phyloP scores from a whole-genome alignment of 208 protist species.

The Blechomonas ayalai region DNA sequence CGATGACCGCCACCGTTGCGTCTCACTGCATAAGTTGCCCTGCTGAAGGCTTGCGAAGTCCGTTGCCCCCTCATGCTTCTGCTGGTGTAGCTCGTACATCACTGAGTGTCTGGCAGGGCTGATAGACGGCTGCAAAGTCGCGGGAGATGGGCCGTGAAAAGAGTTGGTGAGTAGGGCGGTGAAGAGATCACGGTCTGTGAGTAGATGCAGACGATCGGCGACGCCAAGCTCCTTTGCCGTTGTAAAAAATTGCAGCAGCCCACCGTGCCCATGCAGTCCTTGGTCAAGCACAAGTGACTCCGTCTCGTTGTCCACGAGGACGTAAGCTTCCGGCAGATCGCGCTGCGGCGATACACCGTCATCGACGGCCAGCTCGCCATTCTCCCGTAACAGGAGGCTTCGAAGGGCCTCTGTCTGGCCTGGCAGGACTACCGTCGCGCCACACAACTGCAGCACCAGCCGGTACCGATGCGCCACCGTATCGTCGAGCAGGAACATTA shows the following conservation, averaged over 20 bases:
- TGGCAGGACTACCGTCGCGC: constrained; percentile 18
- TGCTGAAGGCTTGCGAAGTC: constrained; percentile 4
- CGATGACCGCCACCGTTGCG: neutral
- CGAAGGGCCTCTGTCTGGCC: constrained; percentile 17
- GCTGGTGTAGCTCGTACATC: constrained; percentile 1
- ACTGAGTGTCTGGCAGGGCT: too few species aligned
- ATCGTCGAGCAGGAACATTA: constrained; percentile 51
- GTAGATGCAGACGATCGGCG: constrained; percentile 19
- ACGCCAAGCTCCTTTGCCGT: constrained; percentile 7
- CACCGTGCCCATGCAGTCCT: constrained; percentile 12
- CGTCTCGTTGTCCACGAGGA: constrained; percentile 44
- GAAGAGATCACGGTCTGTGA: constrained; percentile 35
- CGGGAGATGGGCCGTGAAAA: too few species aligned
- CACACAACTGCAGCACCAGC: constrained; percentile 20
- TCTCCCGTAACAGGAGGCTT: constrained; percentile 13
- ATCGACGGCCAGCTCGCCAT: neutral
- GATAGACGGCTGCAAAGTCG: too few species aligned
- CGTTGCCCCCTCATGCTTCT: neutral
- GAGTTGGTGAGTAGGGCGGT: constrained; percentile 30
- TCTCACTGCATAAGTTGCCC: neutral
- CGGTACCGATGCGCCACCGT: constrained; percentile 31
- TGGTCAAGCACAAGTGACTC: constrained; percentile 22
- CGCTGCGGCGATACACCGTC: neutral
- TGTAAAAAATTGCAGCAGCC: constrained; percentile 25
- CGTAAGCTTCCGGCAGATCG: constrained; percentile 30